These are phyloP conservation scores for Neoscytalidium dimidiatum DNA, from an alignment of 2,329 filamentous ascomycete species.

Conservation along the genomic window DNA sequence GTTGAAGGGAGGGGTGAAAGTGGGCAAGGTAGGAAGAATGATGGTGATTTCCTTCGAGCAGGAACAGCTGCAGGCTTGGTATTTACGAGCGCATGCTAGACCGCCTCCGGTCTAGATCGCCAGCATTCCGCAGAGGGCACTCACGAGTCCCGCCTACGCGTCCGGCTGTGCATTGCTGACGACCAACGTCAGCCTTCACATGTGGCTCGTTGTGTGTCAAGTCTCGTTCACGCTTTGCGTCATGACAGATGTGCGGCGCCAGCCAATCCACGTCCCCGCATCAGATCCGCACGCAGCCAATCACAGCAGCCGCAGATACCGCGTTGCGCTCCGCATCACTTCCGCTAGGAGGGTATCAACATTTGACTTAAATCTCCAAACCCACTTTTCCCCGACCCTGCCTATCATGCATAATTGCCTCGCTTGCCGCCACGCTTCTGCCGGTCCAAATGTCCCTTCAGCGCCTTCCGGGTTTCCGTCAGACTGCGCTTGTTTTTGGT, in stretches of 20 bases:
- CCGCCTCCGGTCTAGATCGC: not conserved
- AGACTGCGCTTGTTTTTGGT: slow-evolving; percentile 93
- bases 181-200: slow-evolving; percentile 16
- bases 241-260: slow-evolving; percentile 1
- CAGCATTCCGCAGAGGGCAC: not conserved
- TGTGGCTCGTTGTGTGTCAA: not conserved
- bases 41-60: not conserved
- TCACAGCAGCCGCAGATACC: not conserved
- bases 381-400: slow-evolving; percentile 1
- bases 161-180: slow-evolving; percentile 2
- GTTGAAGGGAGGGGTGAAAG: not conserved
- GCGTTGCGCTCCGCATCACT: not conserved
- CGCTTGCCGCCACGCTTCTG: slow-evolving; percentile 82
- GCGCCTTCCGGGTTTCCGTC: slow-evolving; percentile 76
- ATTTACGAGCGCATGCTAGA: not conserved
- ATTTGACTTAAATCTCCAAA: not conserved
- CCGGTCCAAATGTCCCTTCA: slow-evolving; percentile 80
- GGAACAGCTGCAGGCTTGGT: slow-evolving; percentile 4
- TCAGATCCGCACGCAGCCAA: not conserved
- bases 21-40: not conserved
- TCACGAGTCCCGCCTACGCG: not conserved
- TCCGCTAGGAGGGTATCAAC: not conserved
- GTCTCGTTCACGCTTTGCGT: slow-evolving; percentile 4
- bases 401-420: slow-evolving; percentile 56
- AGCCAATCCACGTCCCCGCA: not conserved